Conservation (phyloP, 441 rosid genomes). For the Gossypium laxum region DNA sequence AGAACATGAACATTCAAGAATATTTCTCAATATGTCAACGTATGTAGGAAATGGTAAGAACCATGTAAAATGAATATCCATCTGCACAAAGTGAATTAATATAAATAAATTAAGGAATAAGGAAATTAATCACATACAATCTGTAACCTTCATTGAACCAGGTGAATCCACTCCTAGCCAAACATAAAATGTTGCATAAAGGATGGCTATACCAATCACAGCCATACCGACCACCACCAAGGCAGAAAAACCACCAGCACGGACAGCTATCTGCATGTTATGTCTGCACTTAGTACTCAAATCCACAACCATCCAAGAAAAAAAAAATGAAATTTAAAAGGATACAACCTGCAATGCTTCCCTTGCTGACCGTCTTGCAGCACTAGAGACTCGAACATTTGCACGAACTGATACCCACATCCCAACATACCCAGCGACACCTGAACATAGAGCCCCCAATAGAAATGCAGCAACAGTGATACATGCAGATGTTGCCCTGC, state of each 20-base stretch:
- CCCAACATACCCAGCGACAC: slow-evolving; percentile 92
- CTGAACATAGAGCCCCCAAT: slow-evolving; percentile 89
- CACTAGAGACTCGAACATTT: slow-evolving; percentile 93
- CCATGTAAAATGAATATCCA: neutral
- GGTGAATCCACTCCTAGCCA: slow-evolving; percentile 78
- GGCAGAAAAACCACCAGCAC: slow-evolving; percentile 98
- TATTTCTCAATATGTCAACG: neutral
- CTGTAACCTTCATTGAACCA: slow-evolving; percentile 79
- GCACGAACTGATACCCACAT: slow-evolving; percentile 99
- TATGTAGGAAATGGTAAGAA: neutral
- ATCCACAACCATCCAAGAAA: slow-evolving; percentile 17
- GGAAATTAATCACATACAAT: slow-evolving; percentile 48
- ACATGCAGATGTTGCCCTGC: slow-evolving; percentile 72
- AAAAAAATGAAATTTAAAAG: slow-evolving; percentile 3
- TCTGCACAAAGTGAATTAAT: neutral
- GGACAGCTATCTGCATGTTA: slow-evolving; percentile 70
- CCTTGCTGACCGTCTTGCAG: slow-evolving; percentile 96
- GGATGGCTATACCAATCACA: slow-evolving; percentile 90
- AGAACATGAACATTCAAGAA: neutral
- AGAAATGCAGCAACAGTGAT: slow-evolving; percentile 93
- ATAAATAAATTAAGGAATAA: neutral
- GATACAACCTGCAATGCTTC: slow-evolving; percentile 84
- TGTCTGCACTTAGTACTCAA: slow-evolving; percentile 14
- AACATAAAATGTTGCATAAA: slow-evolving; percentile 79
- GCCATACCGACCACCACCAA: slow-evolving; percentile 97